These are phyloP conservation scores for Kodamaea leandrae DNA, from an alignment of 805 yeast genomes.

Conservation along the genomic window DNA sequence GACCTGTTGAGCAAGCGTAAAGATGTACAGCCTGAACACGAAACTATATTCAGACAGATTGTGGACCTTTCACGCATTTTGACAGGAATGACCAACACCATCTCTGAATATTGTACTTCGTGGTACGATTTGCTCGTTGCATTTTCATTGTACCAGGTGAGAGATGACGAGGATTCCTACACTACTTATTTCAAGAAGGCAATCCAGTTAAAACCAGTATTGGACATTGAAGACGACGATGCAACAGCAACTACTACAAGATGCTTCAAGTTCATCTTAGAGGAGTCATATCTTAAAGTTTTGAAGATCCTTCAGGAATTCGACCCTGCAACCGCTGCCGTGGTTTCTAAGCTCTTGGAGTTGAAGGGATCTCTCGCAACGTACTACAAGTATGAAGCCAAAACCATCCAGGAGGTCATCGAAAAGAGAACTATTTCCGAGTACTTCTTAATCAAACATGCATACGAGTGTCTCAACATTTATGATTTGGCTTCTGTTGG, in stretches of 20 bases:
- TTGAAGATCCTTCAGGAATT: slow-evolving; percentile 57
- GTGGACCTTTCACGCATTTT: slow-evolving; percentile 42
- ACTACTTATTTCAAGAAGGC: slow-evolving; percentile 34
- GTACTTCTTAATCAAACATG: slow-evolving; percentile 53
- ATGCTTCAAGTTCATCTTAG: slow-evolving; percentile 53
- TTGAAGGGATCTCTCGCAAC: slow-evolving; percentile 55
- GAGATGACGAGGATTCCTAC: slow-evolving; percentile 41
- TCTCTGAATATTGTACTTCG: slow-evolving; percentile 47
- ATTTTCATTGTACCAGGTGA: slow-evolving; percentile 55
- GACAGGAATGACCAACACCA: slow-evolving; percentile 50
- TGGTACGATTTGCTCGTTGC: slow-evolving; percentile 71
- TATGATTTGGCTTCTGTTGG: slow-evolving; percentile 64
- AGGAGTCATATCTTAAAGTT: slow-evolving; percentile 54
- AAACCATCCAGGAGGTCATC: slow-evolving; percentile 11
- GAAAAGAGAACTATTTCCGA: slow-evolving; percentile 47
- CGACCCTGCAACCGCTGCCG: slow-evolving; percentile 64
- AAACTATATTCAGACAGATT: slow-evolving; percentile 34
- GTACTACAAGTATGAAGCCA: slow-evolving; percentile 26
- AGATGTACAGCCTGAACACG: slow-evolving; percentile 24
- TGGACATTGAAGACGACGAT: slow-evolving; percentile 26
- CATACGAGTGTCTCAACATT: slow-evolving; percentile 50
- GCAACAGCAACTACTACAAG: slow-evolving; percentile 28
- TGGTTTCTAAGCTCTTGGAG: slow-evolving; percentile 58
- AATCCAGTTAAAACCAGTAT: slow-evolving; percentile 25
- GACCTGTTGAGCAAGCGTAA: slow-evolving; percentile 34